These are phyloP conservation scores for Heliocybe sulcata DNA, from an alignment of 1,284 basidiomycete species.

Conservation along the genomic window DNA sequence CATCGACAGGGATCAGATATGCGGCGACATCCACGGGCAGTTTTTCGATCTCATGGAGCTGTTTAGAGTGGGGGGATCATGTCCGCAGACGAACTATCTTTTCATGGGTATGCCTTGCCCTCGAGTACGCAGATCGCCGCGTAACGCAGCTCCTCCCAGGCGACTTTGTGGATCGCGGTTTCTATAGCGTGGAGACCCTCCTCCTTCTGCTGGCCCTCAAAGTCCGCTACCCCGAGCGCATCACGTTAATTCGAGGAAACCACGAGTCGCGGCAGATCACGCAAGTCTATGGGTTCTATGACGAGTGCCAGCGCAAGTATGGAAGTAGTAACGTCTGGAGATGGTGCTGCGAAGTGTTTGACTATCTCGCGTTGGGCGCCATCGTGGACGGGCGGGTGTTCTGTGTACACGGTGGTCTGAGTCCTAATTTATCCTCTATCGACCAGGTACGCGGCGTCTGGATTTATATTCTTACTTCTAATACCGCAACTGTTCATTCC, in stretches of 20 bases:
- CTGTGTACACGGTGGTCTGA: conserved; percentile 90
- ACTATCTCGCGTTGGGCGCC: conserved; percentile 91
- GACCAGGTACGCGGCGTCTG: conserved; percentile 64
- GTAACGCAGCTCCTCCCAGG: conserved; percentile 34
- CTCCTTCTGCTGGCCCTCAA: conserved; percentile 92
- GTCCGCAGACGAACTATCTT: conserved; percentile 95
- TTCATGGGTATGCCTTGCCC: conserved; percentile 87
- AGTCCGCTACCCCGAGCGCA: conserved; percentile 95
- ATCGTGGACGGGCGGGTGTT: conserved; percentile 94
- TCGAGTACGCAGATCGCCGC: no score
- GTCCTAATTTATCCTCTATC: conserved; percentile 76
- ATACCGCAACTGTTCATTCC: background rate
- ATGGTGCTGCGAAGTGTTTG: conserved; percentile 98
- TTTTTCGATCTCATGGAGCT: conserved; percentile 98
- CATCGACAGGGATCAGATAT: conserved; percentile 55
- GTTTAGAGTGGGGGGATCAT: conserved; percentile 92
- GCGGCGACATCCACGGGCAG: conserved; percentile 98
- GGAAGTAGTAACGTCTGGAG: conserved; percentile 95
- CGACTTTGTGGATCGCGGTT: conserved; percentile 95
- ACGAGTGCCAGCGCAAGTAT: conserved; percentile 97
- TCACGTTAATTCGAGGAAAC: conserved; percentile 96
- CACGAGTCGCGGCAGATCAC: conserved; percentile 99
- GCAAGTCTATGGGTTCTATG: conserved; percentile 99
- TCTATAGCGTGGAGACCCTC: conserved; percentile 97
- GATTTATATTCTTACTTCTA: conserved; percentile 6